Evolutionary conservation across 768 basidiomycete species (phyloP).

Genomic region (Agaricus subrufescens): DNA sequence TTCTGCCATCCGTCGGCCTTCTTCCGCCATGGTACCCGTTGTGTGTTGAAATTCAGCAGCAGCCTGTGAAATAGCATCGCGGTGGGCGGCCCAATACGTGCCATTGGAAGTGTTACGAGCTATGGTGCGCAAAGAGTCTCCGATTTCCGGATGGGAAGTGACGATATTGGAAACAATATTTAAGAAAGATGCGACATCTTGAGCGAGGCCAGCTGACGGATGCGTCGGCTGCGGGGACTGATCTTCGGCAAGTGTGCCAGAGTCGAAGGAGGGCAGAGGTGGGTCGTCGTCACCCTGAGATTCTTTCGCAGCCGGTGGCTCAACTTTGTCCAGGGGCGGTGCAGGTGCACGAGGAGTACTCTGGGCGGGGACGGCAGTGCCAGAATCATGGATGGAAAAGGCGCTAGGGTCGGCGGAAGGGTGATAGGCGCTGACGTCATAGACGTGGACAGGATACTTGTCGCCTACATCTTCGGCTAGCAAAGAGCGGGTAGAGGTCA

Average conservation of each 20-base stretch:
- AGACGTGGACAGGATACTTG: constrained; percentile 63
- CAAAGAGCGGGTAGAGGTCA: constrained; percentile 29
- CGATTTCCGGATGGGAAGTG: constrained; percentile 65
- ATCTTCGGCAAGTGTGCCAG: constrained; percentile 26
- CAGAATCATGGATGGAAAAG: constrained; percentile 2
- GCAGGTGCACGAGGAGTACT: constrained; percentile 30
- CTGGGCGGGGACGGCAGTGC: constrained; percentile 20
- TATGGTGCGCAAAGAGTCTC: constrained; percentile 62
- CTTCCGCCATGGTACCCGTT: constrained; percentile 37
- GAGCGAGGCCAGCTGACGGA: constrained; percentile 44
- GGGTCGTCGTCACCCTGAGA: constrained; percentile 28
- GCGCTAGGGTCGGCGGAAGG: background rate
- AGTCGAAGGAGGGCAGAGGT: constrained; percentile 29
- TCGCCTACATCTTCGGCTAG: constrained; percentile 38
- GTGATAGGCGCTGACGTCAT: constrained; percentile 28
- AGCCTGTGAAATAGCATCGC: constrained; percentile 52
- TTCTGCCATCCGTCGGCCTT: constrained; percentile 46
- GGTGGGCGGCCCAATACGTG: constrained; percentile 65
- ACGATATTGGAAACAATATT: constrained; percentile 51
- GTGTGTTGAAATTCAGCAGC: constrained; percentile 49
- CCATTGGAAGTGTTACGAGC: constrained; percentile 57
- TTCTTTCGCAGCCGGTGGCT: background rate
- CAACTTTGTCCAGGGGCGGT: constrained; percentile 11
- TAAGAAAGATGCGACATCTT: constrained; percentile 63
- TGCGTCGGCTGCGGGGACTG: constrained; percentile 15